Base-by-base conservation (phyloP, 2,329 filamentous ascomycete genomes). In the Colletotrichum sp. region DNA sequence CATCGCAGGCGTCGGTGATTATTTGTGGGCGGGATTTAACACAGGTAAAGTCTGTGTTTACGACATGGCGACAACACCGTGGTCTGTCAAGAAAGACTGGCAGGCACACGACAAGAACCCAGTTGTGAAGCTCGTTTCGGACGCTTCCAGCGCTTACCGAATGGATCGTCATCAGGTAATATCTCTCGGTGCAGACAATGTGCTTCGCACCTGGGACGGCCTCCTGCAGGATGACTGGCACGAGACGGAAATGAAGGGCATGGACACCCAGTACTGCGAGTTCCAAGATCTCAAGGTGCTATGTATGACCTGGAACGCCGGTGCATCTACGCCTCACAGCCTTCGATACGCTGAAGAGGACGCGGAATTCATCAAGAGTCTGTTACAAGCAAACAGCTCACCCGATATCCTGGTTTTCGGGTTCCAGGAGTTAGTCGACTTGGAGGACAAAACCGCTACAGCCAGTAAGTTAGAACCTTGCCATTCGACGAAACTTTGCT, bases 401-500 rank as follows among this genome's bases (percentile, higher is more conserved):
- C 95, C 97, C 0, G 97, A 99, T 80, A 96, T 99, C 66, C 86
- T 99, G 4, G 92, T 99, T 1, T 99, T 99, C 87, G 96, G 96
- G 2, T 99, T 99, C 84, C 97, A 99, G 84, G 97, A 99, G 85
- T 90, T 99, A n/a, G 97, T 99, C 6, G 97, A 99, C 82, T 89
- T 99, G 9, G 97, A 99, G 84, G 95, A 99, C 86, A 99, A 99
- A 87, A 98, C 96, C 79, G 94, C 98, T 67, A 99, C 96, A 26
- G 97, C 97, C n/a, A 98, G 92, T 92, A 85, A 81, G 90, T 89
- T 21, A 6, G 10, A 8, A 15, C 8, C 2, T n/a, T 18, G 15
- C 16, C 6, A 18, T 16, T 44, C 24, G 12, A 18, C 21, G 30
- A 64, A 15, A 34, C n/a, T 36, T 26, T 44, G 24, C 34, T 64